Base-by-base conservation (phyloP, 2,329 filamentous ascomycete genomes). In the Ophiostoma piceae region DNA sequence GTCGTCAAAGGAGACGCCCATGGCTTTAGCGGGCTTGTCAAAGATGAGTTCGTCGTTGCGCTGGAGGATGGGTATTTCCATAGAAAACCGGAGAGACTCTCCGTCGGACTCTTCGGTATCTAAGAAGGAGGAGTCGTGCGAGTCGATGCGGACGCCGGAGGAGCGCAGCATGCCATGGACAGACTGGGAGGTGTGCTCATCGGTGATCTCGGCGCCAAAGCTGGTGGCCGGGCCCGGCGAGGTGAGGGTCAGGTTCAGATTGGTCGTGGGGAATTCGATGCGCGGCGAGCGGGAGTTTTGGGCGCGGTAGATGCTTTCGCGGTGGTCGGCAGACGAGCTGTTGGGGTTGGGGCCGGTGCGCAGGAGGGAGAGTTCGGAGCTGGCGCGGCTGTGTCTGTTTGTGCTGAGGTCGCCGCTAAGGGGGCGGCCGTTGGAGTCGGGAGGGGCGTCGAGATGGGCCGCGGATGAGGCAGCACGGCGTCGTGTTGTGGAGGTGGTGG, bases 71-170 rank as follows among this genome's bases (percentile, higher is more conserved):
- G 90, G 88, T 68, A 88, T 85, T 67, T 89, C 87, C 70, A 91
- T 89, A 0, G 89, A 88, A 74, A 88, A 87, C 69, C 85, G 82
- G 71, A 86, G 85, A 22, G 88, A 87, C 67, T 91, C 89, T 43
- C 82, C 85, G 72, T 90, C 88, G 9, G 89, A 91, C 77, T 92
- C 90, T 66, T 92, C 90, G 67, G 89, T 81, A 71, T 90, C 87
- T 54, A 90, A 79, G 74, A 90, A 90, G 4, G 70, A 67, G 0
- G 87, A 85, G 72, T 84, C 80, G n/a, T 78, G 78, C 4, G 80
- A 79, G 71, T 87, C 85, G 12, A 85, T 77, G 32, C 84, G 82
- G 65, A 85, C 82, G 68, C 85, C 84, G n/a, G 83, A 78, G 7
- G 80, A 82, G 65, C 83, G 82, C 69, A 84, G 78, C 80, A 83